A percentile compares a stretch with the other conserved stretches of the same genome.
phyloP scores from a whole-genome alignment of 495 filamentous ascomycete genomes.

The Parathielavia appendiculata region DNA sequence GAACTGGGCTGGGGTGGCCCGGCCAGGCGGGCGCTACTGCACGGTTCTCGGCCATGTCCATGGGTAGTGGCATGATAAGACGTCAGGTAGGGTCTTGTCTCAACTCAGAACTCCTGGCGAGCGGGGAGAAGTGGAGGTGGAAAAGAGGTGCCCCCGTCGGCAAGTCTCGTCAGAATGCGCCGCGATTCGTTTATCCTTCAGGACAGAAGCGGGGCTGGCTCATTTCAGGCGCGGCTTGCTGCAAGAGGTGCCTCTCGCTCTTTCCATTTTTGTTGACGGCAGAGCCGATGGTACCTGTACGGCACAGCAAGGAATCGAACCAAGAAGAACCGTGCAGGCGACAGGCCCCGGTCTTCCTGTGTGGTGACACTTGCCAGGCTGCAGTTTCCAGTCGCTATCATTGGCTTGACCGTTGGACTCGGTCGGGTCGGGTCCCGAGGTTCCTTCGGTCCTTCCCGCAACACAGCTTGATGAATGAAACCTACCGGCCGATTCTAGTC shows the following conservation, averaged over 20 bases:
- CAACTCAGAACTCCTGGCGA: background rate
- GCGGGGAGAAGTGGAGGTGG: slow-evolving; percentile 11
- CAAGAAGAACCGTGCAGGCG: slow-evolving; percentile 23
- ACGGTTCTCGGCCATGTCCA: slow-evolving; percentile 31
- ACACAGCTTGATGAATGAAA: too few species aligned
- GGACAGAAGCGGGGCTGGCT: background rate
- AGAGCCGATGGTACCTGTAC: background rate
- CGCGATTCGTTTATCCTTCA: background rate
- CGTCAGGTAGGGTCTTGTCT: background rate
- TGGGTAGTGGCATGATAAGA: slow-evolving; percentile 19
- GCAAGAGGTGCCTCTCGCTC: background rate
- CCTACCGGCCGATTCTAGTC: too few species aligned
- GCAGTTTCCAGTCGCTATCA: background rate
- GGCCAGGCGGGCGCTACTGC: slow-evolving; percentile 27
- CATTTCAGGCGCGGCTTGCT: background rate
- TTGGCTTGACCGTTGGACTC: background rate
- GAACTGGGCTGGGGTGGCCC: slow-evolving; percentile 14
- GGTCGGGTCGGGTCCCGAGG: too few species aligned
- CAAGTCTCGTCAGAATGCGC: background rate
- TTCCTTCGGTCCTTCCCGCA: too few species aligned
- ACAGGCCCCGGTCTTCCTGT: too few species aligned
- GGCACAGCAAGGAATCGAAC: slow-evolving; percentile 14
- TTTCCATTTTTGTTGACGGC: background rate
- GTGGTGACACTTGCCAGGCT: slow-evolving; percentile 6
- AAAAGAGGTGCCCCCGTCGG: background rate